phyloP scores from a whole-genome alignment of 2,329 filamentous ascomycete species.

The Arthroderma sp. region DNA sequence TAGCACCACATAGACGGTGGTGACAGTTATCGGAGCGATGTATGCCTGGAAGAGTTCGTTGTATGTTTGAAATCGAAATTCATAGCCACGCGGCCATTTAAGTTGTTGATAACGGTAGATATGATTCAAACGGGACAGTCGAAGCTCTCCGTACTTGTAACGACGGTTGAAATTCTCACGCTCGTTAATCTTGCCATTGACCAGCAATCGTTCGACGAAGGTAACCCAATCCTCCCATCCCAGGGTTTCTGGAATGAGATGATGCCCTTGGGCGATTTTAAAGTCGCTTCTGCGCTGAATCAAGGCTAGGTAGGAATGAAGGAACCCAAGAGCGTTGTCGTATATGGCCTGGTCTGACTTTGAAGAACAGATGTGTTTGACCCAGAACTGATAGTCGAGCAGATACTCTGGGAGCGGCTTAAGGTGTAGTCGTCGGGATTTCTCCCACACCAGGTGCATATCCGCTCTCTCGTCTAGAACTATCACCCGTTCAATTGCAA shows the following conservation, averaged over 20 bases:
- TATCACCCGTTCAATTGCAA: constrained; percentile 10
- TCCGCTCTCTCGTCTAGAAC: constrained; percentile 14
- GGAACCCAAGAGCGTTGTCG: constrained; percentile 22
- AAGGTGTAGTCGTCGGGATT: constrained; percentile 9
- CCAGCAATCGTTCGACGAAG: constrained; percentile 11
- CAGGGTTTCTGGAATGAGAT: constrained; percentile 20
- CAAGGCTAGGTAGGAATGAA: constrained; percentile 22
- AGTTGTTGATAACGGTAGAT: constrained; percentile 13
- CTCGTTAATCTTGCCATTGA: not conserved
- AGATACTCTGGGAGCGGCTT: constrained; percentile 17
- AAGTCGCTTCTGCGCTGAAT: constrained; percentile 25
- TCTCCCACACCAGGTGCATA: constrained; percentile 17
- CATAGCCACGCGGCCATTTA: constrained; percentile 4
- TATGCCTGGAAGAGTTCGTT: constrained; percentile 30
- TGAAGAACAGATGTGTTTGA: constrained; percentile 4
- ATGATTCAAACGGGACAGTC: constrained; percentile 20
- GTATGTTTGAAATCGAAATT: not conserved
- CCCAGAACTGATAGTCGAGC: constrained; percentile 12
- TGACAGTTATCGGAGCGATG: constrained; percentile 27
- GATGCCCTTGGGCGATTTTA: constrained; percentile 20
- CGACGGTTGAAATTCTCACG: constrained; percentile 21
- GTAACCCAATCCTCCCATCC: constrained; percentile 17
- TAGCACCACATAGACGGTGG: constrained; percentile 32
- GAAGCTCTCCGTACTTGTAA: constrained; percentile 33
- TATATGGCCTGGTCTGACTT: not conserved